A percentile compares a stretch with the other conserved stretches of the same genome.
Conservation (phyloP, 2,329 filamentous ascomycete genomes). For the Orbilia blumenaviensis region DNA sequence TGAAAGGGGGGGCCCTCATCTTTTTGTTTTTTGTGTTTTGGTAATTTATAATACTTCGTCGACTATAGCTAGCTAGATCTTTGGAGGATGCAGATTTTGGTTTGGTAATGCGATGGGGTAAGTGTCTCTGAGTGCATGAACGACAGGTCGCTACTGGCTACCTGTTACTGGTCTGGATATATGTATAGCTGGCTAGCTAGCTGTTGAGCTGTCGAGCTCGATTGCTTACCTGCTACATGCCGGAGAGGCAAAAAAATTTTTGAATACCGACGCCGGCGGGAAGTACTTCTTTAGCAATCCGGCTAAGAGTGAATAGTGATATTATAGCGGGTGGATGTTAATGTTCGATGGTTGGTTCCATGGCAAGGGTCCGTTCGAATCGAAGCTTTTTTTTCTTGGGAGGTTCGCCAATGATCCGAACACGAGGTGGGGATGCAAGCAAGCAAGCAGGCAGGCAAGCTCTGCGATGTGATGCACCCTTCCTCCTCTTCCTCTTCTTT, state of each 20-base stretch:
- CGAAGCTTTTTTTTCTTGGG: not conserved
- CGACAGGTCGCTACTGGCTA: too few relatives aligned
- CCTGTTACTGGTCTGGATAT: too few relatives aligned
- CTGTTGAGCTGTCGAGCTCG: too few relatives aligned
- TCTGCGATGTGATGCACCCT: too few relatives aligned
- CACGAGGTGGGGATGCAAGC: too few relatives aligned
- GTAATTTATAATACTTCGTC: not conserved
- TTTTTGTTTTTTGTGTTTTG: not conserved
- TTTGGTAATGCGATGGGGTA: too few relatives aligned
- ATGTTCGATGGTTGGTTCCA: not conserved
- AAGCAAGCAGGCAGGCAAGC: too few relatives aligned
- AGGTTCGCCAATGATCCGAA: slow-evolving; percentile 42
- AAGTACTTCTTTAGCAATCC: too few relatives aligned
- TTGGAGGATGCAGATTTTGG: too few relatives aligned
- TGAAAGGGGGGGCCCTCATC: not conserved
- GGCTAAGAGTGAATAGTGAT: not conserved
- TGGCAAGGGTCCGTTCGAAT: not conserved
- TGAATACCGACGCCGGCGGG: not conserved
- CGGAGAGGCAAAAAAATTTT: not conserved
- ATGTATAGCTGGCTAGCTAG: too few relatives aligned
- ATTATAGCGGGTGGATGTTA: not conserved
- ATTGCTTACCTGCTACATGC: not conserved
- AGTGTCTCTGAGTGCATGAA: not conserved
- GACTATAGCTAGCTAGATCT: too few relatives aligned
- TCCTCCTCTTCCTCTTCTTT: too few relatives aligned